A percentile compares a stretch with the other conserved stretches of the same genome.
These are phyloP conservation scores for Penicillium sp. DNA, from an alignment of 2,329 filamentous ascomycete genomes.

Conservation along the genomic window DNA sequence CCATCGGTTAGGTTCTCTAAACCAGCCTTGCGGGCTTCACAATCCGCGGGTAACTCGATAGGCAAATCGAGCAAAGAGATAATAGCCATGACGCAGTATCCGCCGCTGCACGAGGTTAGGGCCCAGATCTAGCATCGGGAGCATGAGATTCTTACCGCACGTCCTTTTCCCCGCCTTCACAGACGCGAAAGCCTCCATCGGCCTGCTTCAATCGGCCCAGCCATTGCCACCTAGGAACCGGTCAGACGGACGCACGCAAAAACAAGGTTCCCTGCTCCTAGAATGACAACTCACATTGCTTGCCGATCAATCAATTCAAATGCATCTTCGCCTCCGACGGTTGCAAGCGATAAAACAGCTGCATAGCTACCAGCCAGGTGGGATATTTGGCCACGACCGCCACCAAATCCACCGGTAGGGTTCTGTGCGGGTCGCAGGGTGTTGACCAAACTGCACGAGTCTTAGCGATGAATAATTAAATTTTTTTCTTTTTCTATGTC, in stretches of 20 bases:
- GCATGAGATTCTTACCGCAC: slow-evolving; percentile 64
- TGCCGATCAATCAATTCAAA: slow-evolving; percentile 77
- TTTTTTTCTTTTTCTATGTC: not conserved
- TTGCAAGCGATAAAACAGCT: slow-evolving; percentile 72
- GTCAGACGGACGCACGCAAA: slow-evolving; percentile 23
- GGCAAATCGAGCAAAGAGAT: slow-evolving; percentile 83
- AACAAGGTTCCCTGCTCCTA: not conserved
- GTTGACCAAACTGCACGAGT: slow-evolving; percentile 57
- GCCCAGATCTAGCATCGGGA: slow-evolving; percentile 14
- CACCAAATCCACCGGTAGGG: slow-evolving; percentile 79
- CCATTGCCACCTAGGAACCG: slow-evolving; percentile 71
- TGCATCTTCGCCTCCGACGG: slow-evolving; percentile 73
- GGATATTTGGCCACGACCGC: slow-evolving; percentile 85
- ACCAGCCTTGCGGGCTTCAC: slow-evolving; percentile 65
- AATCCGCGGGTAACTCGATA: slow-evolving; percentile 71
- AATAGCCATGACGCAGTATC: slow-evolving; percentile 86
- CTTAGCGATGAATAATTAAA: slow-evolving; percentile 1
- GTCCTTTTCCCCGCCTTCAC: slow-evolving; percentile 84
- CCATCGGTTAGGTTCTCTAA: slow-evolving; percentile 68
- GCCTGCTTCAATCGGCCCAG: slow-evolving; percentile 81
- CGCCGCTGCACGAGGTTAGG: slow-evolving; percentile 61
- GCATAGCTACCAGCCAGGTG: slow-evolving; percentile 92
- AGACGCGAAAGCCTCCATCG: slow-evolving; percentile 88
- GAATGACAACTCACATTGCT: slow-evolving; percentile 58
- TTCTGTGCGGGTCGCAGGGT: slow-evolving; percentile 85